These are phyloP conservation scores for Phytophthora pluvialis DNA, from an alignment of 352 stramenopile genomes.

Conservation along the genomic window DNA sequence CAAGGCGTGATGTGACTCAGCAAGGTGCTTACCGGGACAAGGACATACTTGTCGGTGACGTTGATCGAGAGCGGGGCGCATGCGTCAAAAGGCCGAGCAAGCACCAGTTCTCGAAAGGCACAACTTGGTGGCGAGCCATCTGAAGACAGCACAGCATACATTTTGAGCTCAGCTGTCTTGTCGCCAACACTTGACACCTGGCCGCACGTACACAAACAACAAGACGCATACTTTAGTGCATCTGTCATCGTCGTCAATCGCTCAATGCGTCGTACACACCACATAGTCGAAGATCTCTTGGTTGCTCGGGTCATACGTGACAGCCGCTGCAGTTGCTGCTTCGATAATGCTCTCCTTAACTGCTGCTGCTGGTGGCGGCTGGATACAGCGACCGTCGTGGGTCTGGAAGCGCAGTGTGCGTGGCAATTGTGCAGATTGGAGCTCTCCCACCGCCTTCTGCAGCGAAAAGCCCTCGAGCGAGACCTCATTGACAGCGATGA, in stretches of 20 bases:
- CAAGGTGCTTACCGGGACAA: conserved; percentile 52
- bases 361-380: conserved; percentile 1
- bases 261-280: conserved; percentile 26
- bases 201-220: not conserved
- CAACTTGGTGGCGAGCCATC: conserved; percentile 65
- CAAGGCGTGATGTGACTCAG: not conserved
- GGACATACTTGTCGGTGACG: conserved; percentile 58
- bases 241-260: not conserved
- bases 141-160: conserved; percentile 66
- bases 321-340: conserved; percentile 15
- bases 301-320: conserved; percentile 16
- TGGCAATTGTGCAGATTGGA: conserved; percentile 48
- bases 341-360: conserved; percentile 32
- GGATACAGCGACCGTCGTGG: conserved; percentile 53
- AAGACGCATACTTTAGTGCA: not conserved
- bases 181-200: conserved; percentile 57
- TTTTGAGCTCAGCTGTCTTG: conserved; percentile 47
- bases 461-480: conserved; percentile 46
- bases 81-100: conserved; percentile 62
- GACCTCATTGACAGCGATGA: conserved; percentile 65
- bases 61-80: conserved; percentile 56
- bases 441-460: conserved; percentile 42
- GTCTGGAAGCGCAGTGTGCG: conserved; percentile 69
- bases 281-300: conserved; percentile 56
- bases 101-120: conserved; percentile 51